Evolutionary conservation across 176 grass and related monocot genomes (phyloP).

Genomic region (Triticum dicoccoides): DNA sequence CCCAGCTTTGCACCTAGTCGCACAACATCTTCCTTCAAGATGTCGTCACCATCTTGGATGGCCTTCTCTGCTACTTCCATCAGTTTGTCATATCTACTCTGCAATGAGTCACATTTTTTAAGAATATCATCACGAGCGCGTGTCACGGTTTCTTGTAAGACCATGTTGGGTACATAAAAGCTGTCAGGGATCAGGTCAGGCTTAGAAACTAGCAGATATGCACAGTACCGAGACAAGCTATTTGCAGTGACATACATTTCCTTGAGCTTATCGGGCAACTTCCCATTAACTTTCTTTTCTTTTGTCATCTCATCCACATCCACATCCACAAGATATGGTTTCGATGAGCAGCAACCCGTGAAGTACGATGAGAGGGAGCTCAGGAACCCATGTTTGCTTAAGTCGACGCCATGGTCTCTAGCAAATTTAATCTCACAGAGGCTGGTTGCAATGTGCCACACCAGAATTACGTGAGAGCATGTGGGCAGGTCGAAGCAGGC

Average conservation of each 20-base stretch:
- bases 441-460: slow-evolving; percentile 46
- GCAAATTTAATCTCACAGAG: slow-evolving; percentile 25
- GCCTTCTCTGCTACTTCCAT: background rate
- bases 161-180: background rate
- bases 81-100: background rate
- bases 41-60: too few relatives aligned
- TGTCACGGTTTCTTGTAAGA: background rate
- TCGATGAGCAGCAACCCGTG: background rate
- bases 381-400: background rate
- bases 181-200: slow-evolving; percentile 43
- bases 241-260: slow-evolving; percentile 6
- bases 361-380: background rate
- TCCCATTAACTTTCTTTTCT: background rate
- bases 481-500: background rate
- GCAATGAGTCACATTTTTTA: background rate
- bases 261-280: background rate
- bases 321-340: background rate
- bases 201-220: slow-evolving; percentile 33
- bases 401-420: background rate
- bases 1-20: slow-evolving; percentile 12
- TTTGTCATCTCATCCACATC: background rate
- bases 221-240: slow-evolving; percentile 47
- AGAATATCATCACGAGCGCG: background rate
- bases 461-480: slow-evolving; percentile 24
- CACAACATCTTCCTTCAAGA: background rate